Evolutionary conservation across 331 rosid genomes (phyloP).

Genomic region (Quercus tomentella): DNA sequence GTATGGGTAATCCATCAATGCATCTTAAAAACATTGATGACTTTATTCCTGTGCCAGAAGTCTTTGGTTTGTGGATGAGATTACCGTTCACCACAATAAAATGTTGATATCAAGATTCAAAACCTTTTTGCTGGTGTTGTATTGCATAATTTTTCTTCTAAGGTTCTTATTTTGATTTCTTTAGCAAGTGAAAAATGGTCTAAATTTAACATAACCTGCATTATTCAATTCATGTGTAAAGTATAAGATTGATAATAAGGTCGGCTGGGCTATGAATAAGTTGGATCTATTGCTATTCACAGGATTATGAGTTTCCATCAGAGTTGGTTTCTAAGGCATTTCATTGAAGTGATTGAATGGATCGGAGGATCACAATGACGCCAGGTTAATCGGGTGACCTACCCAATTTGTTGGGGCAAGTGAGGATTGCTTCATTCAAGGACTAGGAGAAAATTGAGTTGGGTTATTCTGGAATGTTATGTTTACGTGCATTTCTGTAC

Average conservation of each 20-base stretch:
- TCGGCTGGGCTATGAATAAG: no score
- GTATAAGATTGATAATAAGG: no score
- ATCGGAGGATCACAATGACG: neutral
- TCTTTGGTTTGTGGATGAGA: neutral
- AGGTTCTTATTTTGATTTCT: neutral
- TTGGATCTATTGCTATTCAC: no score
- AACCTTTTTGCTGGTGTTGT: neutral
- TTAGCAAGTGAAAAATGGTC: neutral
- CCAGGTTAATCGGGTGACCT: no score
- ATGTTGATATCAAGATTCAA: neutral
- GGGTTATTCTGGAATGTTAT: neutral
- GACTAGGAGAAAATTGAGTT: neutral
- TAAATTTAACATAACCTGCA: neutral
- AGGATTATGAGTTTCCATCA: no score
- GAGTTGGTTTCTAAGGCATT: neutral
- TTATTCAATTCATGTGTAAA: no score
- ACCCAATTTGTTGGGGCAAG: neutral
- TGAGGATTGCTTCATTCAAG: conserved; percentile 3
- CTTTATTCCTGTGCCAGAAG: no score
- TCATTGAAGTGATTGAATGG: neutral
- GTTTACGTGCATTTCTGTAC: no score
- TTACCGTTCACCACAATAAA: neutral
- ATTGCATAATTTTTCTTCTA: neutral
- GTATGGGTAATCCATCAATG: no score
- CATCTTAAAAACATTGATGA: no score